Evolutionary conservation across 768 basidiomycete species (phyloP).

Genomic region (Lentinula edodes): DNA sequence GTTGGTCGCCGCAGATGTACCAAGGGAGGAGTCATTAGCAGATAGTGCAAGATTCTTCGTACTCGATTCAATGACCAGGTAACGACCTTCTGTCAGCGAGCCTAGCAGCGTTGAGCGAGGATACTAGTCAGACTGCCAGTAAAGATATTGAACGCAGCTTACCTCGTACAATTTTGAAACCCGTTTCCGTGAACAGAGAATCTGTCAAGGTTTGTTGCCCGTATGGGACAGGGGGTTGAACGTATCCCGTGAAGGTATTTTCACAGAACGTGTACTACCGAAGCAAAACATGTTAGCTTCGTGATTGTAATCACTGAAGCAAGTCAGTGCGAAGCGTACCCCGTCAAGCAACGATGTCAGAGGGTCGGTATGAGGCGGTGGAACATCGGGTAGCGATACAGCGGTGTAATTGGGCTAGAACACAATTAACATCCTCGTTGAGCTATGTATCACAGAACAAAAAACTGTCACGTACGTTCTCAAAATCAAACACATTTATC

Average conservation of each 20-base stretch:
- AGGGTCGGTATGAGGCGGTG: slow-evolving; percentile 4
- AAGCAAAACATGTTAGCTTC: not conserved
- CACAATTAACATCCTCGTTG: not conserved
- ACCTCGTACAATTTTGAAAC: slow-evolving; percentile 7
- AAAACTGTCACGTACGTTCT: not conserved
- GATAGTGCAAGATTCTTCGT: not conserved
- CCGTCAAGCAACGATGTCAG: slow-evolving; percentile 4
- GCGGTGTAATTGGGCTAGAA: slow-evolving; percentile 1
- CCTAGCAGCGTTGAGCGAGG: not conserved
- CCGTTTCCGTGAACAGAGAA: slow-evolving; percentile 4
- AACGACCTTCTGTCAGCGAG: slow-evolving; percentile 7
- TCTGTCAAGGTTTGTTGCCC: not conserved
- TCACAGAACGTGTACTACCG: slow-evolving; percentile 4
- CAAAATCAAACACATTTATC: not conserved
- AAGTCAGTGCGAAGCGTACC: not conserved
- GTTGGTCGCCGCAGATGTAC: not conserved
- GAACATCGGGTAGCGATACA: not conserved
- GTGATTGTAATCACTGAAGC: not conserved
- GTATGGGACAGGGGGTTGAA: slow-evolving; percentile 5
- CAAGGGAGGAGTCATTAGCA: not conserved
- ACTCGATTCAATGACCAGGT: slow-evolving; percentile 6
- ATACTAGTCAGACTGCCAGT: not conserved
- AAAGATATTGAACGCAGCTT: not conserved
- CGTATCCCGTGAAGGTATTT: not conserved
- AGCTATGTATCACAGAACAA: not conserved